Percentiles rank a stretch among this genome's conserved stretches.
Conservation (phyloP, 2,329 filamentous ascomycete species). For the Apiospora kogelbergensis region DNA sequence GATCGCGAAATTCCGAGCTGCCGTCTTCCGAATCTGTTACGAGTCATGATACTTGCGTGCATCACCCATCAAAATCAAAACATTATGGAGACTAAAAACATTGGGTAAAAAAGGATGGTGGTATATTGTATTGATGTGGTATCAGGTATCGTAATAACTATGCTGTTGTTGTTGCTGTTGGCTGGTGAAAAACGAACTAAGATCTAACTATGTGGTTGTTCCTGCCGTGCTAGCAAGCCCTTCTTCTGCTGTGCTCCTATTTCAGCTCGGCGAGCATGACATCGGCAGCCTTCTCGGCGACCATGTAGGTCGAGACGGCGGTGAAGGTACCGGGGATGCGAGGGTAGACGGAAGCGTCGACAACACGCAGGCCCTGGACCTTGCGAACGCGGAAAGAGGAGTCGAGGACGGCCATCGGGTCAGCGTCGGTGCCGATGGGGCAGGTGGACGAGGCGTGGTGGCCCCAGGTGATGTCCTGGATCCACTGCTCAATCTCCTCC, state of each 20-base stretch:
- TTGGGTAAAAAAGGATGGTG: background rate
- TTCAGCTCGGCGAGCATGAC: slow-evolving; percentile 36
- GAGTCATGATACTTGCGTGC: background rate
- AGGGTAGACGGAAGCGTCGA: slow-evolving; percentile 53
- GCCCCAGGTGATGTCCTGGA: slow-evolving; percentile 45
- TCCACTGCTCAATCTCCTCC: slow-evolving; percentile 31
- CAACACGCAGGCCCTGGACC: slow-evolving; percentile 50
- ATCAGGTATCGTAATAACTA: background rate
- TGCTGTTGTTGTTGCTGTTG: background rate
- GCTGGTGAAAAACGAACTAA: too few species aligned
- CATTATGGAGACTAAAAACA: background rate
- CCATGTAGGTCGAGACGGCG: slow-evolving; percentile 48
- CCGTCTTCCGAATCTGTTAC: background rate
- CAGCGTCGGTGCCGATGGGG: slow-evolving; percentile 50
- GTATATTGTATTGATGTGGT: background rate
- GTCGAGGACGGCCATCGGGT: slow-evolving; percentile 54
- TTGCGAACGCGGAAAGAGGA: slow-evolving; percentile 52
- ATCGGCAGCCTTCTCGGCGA: slow-evolving; percentile 57
- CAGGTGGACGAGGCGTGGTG: slow-evolving; percentile 56
- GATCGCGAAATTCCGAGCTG: background rate
- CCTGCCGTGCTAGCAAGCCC: background rate
- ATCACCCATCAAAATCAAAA: background rate
- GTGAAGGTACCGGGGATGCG: slow-evolving; percentile 42
- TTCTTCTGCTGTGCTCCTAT: background rate
- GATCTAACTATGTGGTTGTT: background rate